phyloP scores from a whole-genome alignment of 768 basidiomycete species.

The Clitopilus hobsonii region DNA sequence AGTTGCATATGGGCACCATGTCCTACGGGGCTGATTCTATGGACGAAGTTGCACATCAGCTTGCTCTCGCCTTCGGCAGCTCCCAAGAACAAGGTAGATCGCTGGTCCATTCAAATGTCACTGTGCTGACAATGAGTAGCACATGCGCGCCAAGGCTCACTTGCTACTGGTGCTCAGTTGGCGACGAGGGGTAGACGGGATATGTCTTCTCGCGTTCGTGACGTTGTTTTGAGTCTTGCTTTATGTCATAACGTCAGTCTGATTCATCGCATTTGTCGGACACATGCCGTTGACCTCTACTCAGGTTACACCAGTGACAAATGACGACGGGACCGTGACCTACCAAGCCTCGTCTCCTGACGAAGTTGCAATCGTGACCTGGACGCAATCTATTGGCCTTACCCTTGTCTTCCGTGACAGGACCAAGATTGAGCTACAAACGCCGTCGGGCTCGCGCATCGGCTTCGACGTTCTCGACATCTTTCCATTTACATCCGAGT shows the following conservation, averaged over 20 bases:
- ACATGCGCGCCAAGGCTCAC: slow-evolving; percentile 48
- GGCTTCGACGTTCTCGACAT: slow-evolving; percentile 86
- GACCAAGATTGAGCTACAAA: slow-evolving; percentile 80
- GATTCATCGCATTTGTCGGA: neutral
- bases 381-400: slow-evolving; percentile 93
- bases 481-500: slow-evolving; percentile 98
- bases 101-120: neutral
- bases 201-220: slow-evolving; percentile 90
- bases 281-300: neutral
- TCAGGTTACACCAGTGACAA: slow-evolving; percentile 91
- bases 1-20: slow-evolving; percentile 98
- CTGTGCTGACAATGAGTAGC: slow-evolving; percentile 12
- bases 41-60: slow-evolving; percentile 94
- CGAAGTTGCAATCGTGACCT: slow-evolving; percentile 97
- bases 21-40: slow-evolving; percentile 97
- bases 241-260: slow-evolving; percentile 88
- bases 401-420: slow-evolving; percentile 88
- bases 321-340: slow-evolving; percentile 91
- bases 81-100: slow-evolving; percentile 48
- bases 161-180: slow-evolving; percentile 75
- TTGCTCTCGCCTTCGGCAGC: slow-evolving; percentile 81
- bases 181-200: slow-evolving; percentile 85
- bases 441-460: slow-evolving; percentile 58
- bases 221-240: slow-evolving; percentile 89
- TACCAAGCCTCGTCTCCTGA: slow-evolving; percentile 99